Evolutionary conservation across 768 basidiomycete species (phyloP), one percentile per base, ranked within the genome.

Genomic region (Agaricus blazei): DNA sequence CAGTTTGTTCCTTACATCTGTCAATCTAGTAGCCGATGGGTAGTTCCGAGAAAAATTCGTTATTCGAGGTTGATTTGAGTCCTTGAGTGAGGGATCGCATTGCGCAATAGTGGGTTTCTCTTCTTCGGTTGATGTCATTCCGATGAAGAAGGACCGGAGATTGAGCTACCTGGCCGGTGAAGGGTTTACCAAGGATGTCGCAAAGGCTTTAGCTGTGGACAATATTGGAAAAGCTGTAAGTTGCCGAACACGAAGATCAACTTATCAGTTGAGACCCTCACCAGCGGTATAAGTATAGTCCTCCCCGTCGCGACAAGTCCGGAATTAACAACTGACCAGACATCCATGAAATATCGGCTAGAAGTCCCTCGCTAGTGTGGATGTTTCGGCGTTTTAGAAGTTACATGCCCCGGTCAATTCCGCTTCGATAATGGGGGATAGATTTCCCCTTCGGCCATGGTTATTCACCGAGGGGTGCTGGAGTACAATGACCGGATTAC

Each of bases 161-260:
- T 38, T 45, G 24, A 44, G 45, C 44, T 45, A 54, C 24, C 24
- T 54, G 27, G n/a, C 52, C 44, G 34, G 11, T 19, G 24, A 27
- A 46, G 43, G 19, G 40, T 54, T 11, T 36, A 27, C 52, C 44
- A 54, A 37, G 24, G 34, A 34, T 36, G 37, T 54, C 45, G 44
- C 52, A 54, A 24, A 54, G 3, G 8, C 45, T 46, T 28, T 38
- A 7, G 31, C 14, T 47, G 44, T 38, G 52, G 52, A 47, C 36
- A 54, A n/a, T 11, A 44, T 46, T n/a, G 36, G 44, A 37, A 47
- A 36, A 28, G 40, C 38, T 7, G 52, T 47, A 46, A 54, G 52
- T 37, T 54, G 24, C 23, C 36, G 43, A 5, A 52, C 23, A 42
- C 43, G 52, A 26, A 45, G 44, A 54, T 45, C 37, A 15, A 37